phyloP scores from a whole-genome alignment of 2,329 filamentous ascomycete species.

The Fusarium illudens region DNA sequence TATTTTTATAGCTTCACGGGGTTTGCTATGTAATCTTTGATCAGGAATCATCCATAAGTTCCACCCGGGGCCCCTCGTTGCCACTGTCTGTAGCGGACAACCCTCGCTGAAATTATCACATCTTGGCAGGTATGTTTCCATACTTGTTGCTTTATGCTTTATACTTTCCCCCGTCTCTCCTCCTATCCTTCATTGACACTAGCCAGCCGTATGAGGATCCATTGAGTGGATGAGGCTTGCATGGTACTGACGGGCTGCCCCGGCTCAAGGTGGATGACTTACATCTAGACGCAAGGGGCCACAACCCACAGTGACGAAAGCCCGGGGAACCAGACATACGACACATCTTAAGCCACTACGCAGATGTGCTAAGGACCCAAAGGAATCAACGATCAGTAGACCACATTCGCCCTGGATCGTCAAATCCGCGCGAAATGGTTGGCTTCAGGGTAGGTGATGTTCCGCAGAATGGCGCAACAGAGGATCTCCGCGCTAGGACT shows the following conservation, averaged over 20 bases:
- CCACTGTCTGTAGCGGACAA: no score
- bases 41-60: no score
- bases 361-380: background rate
- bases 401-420: background rate
- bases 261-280: slow-evolving; percentile 3
- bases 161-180: background rate
- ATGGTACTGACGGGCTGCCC: background rate
- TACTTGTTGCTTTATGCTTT: no score
- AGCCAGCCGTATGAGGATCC: background rate
- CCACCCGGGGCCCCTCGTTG: no score
- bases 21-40: no score
- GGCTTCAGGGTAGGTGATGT: background rate
- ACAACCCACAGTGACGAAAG: slow-evolving; percentile 1
- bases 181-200: background rate
- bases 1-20: no score
- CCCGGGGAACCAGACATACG: background rate
- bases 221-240: background rate
- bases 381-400: background rate
- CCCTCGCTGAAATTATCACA: no score
- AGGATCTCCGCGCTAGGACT: background rate
- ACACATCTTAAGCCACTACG: background rate
- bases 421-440: background rate
- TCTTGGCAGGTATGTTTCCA: no score
- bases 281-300: background rate
- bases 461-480: background rate